phyloP scores from a whole-genome alignment of 1,139 yeast species.

The Debaryomyces fabryi region DNA sequence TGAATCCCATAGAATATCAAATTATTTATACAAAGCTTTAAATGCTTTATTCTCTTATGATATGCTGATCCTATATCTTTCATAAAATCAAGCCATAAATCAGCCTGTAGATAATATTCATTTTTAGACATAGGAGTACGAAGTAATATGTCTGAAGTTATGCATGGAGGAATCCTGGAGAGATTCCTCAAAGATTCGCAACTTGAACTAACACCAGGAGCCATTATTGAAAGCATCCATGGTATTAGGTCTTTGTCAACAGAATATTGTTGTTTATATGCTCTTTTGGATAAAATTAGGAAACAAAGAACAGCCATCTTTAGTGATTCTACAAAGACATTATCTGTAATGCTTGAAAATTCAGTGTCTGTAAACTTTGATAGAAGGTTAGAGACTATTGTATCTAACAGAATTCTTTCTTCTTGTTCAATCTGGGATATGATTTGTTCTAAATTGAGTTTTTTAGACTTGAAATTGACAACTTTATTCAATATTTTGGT shows the following conservation, averaged over 20 bases:
- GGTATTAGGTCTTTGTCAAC: conserved; percentile 19
- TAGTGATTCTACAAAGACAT: not conserved
- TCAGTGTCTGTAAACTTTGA: not conserved
- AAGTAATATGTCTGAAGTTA: conserved; percentile 36
- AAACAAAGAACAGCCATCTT: conserved; percentile 9
- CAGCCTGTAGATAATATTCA: conserved; percentile 39
- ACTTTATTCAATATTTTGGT: conserved; percentile 5
- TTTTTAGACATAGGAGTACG: conserved; percentile 38
- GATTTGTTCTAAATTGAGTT: not conserved
- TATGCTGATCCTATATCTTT: conserved; percentile 21
- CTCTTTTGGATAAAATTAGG: conserved; percentile 9
- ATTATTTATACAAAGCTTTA: conserved; percentile 28
- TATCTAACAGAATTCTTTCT: not conserved
- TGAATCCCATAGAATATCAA: conserved; percentile 30
- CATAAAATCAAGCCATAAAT: conserved; percentile 35
- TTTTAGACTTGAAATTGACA: not conserved
- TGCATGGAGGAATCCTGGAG: conserved; percentile 39
- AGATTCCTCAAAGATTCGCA: conserved; percentile 30
- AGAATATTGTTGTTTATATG: conserved; percentile 8
- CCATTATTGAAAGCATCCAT: conserved; percentile 34
- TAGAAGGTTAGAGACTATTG: not conserved
- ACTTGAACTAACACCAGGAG: conserved; percentile 30
- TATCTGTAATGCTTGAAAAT: not conserved
- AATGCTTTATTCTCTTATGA: conserved; percentile 19
- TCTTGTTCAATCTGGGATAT: conserved; percentile 3